Conservation (phyloP, 2,329 filamentous ascomycete genomes). For the Sclerotinia spermophila region DNA sequence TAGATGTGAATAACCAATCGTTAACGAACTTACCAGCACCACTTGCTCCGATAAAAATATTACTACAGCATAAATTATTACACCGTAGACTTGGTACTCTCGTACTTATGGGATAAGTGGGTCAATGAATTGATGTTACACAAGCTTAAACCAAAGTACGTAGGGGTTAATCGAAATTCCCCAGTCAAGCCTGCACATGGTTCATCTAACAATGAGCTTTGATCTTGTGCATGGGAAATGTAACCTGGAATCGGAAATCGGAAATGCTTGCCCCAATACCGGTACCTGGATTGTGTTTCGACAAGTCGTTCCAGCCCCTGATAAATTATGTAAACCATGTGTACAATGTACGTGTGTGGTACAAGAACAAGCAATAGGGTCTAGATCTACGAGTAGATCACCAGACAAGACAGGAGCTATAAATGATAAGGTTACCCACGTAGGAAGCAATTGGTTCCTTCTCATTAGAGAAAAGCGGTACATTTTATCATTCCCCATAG, state of each 20-base stretch:
- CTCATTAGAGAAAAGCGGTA: neutral
- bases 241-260: neutral
- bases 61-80: neutral
- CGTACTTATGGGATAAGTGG: neutral
- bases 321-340: neutral
- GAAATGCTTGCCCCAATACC: neutral
- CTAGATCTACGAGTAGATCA: neutral
- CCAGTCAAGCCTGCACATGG: neutral
- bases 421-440: neutral
- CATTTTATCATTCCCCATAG: neutral
- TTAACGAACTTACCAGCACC: neutral
- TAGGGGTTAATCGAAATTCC: neutral
- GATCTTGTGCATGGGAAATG: constrained; percentile 5
- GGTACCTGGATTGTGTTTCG: neutral
- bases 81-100: neutral
- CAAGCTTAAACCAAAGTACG: neutral
- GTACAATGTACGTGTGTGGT: neutral
- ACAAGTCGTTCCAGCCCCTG: neutral
- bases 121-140: neutral
- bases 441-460: no score
- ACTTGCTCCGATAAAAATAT: no score
- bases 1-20: neutral
- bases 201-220: neutral
- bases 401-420: neutral
- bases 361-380: neutral